Conservation (phyloP, 768 basidiomycete genomes). For the Coprinopsis sp. region DNA sequence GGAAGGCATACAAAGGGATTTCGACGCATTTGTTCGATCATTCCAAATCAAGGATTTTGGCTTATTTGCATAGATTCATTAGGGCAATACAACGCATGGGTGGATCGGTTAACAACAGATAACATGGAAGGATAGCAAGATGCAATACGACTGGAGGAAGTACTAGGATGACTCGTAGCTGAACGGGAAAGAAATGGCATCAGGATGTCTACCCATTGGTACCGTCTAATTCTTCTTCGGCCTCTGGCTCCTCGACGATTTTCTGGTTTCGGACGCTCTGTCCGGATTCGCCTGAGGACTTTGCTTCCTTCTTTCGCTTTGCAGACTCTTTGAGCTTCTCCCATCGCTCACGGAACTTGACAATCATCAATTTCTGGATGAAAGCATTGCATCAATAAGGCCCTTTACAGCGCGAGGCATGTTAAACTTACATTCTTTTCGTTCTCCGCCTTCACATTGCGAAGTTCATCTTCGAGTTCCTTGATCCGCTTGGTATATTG, state of each 20-base stretch:
- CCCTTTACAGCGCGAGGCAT: background rate
- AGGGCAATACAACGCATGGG: too few species aligned
- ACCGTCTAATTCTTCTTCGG: slow-evolving; percentile 44
- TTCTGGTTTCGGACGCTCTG: slow-evolving; percentile 43
- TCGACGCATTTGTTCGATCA: slow-evolving; percentile 50
- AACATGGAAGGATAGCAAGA: too few species aligned
- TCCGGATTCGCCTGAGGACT: slow-evolving; percentile 40
- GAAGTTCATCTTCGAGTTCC: slow-evolving; percentile 79
- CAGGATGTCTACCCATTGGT: slow-evolving; percentile 14
- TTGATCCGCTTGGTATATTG: slow-evolving; percentile 60
- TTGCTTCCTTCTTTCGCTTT: slow-evolving; percentile 78
- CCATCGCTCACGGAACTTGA: slow-evolving; percentile 82
- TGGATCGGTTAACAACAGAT: too few species aligned
- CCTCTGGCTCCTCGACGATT: slow-evolving; percentile 72
- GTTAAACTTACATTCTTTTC: slow-evolving; percentile 66
- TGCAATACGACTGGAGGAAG: too few species aligned
- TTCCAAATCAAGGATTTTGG: slow-evolving; percentile 63
- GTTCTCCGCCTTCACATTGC: slow-evolving; percentile 60
- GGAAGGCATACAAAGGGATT: slow-evolving; percentile 40
- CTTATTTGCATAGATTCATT: slow-evolving; percentile 68
- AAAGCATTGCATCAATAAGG: background rate
- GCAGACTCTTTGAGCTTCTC: slow-evolving; percentile 87
- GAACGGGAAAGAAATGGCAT: slow-evolving; percentile 5
- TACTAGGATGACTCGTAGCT: too few species aligned
- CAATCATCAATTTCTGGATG: slow-evolving; percentile 73